Percentiles rank a stretch among this genome's conserved stretches.
Conservation (phyloP, 2,329 filamentous ascomycete genomes). For the Grosmannia clavigera region DNA sequence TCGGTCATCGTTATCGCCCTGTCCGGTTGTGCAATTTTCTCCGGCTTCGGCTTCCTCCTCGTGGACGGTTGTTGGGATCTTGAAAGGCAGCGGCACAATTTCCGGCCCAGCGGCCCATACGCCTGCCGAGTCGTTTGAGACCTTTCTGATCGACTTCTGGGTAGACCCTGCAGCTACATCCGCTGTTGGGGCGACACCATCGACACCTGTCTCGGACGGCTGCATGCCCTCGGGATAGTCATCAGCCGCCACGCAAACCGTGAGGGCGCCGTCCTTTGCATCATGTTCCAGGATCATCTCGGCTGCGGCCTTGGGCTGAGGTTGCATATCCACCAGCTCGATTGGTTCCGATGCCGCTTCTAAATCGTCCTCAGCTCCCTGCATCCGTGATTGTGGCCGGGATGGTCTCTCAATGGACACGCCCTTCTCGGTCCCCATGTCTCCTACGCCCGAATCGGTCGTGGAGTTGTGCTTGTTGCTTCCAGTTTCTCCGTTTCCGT, state of each 20-base stretch:
- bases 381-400: slow-evolving; percentile 19
- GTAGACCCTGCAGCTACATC: background rate
- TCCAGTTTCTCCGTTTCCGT: slow-evolving; percentile 38
- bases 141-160: background rate
- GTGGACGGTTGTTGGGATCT: slow-evolving; percentile 30
- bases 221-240: slow-evolving; percentile 23
- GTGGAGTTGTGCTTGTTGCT: slow-evolving; percentile 22
- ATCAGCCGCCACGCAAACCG: slow-evolving; percentile 39
- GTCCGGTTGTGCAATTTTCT: background rate
- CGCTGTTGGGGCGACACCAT: background rate
- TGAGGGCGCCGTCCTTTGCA: slow-evolving; percentile 34
- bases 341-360: slow-evolving; percentile 30
- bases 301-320: slow-evolving; percentile 18
- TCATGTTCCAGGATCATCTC: slow-evolving; percentile 30
- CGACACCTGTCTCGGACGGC: background rate
- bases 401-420: slow-evolving; percentile 20
- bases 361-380: slow-evolving; percentile 10
- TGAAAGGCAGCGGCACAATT: slow-evolving; percentile 55
- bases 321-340: slow-evolving; percentile 40
- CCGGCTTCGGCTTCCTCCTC: background rate
- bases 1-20: slow-evolving; percentile 36
- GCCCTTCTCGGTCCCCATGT: slow-evolving; percentile 34
- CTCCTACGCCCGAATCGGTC: slow-evolving; percentile 38
- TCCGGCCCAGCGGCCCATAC: slow-evolving; percentile 22
- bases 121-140: background rate